Conservation (phyloP, 176 grass and related monocot genomes). For the Avena eriantha region DNA sequence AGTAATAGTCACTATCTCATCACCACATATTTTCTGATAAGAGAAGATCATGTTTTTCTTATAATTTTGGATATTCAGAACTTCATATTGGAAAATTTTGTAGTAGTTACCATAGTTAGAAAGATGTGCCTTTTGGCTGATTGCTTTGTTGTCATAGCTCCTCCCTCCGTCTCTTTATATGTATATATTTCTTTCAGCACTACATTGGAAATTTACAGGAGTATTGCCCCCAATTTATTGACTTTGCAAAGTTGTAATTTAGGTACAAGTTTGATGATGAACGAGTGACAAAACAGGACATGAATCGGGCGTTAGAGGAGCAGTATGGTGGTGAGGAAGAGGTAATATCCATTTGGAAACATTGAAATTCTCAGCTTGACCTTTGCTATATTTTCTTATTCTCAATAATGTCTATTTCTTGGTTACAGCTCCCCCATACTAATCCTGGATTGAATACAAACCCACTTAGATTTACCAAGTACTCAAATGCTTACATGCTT, state of each 20-base stretch:
- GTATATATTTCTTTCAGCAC: not conserved
- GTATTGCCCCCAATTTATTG: conserved; percentile 11
- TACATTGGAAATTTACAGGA: not conserved
- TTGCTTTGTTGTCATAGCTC: conserved; percentile 16
- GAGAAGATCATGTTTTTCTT: not conserved
- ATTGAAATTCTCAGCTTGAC: not conserved
- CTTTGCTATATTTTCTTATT: conserved; percentile 23
- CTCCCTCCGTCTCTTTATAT: not conserved
- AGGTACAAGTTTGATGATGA: conserved; percentile 88
- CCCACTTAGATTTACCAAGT: conserved; percentile 74
- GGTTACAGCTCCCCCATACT: conserved; percentile 64
- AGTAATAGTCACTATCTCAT: not conserved
- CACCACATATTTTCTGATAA: not conserved
- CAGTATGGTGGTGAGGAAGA: conserved; percentile 89
- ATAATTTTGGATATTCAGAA: conserved; percentile 13
- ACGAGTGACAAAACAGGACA: conserved; percentile 75
- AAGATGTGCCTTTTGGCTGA: not conserved
- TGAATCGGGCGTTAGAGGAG: conserved; percentile 63
- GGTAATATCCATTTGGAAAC: conserved; percentile 40
- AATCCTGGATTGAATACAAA: conserved; percentile 69
- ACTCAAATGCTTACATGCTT: conserved; percentile 91
- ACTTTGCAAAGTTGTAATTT: conserved; percentile 41
- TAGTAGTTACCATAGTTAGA: not conserved
- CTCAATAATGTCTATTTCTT: conserved; percentile 12
- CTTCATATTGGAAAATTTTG: not conserved